Base-by-base conservation (phyloP, 805 yeast genomes). In the Saturnispora besseyi region DNA sequence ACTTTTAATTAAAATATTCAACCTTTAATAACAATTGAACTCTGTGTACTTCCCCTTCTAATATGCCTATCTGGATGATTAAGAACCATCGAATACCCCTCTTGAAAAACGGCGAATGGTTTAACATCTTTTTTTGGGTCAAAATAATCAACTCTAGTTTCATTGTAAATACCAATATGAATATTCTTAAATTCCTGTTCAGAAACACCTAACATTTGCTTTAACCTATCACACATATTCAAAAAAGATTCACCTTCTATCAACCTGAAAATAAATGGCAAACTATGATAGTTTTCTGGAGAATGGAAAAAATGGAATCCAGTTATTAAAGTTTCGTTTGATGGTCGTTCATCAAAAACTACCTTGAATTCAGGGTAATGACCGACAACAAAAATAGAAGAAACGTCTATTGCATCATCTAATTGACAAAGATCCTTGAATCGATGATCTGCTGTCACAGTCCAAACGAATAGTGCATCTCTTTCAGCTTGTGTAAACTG, bases 31-130 rank as follows among this genome's bases (percentile, higher is more conserved):
- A 75, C 74, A 64, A 81, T 81, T 21, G 85, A 82, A 50, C 81
- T 75, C 59, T 78, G 81, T 53, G 68, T 67, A 7, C 76, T 60
- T 5, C 69, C 73, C 49, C 77, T 73, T 52, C 82, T 74, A n/a
- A 81, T 75, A 40, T 81, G 71, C 60, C 93, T 77, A 62, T 88
- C 96, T 1, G 93, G 89, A 60, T 87, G 96, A 61, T 93, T 96
- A 61, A 93, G 70, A 28, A 90, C 95, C 46, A 93, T 68, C 31
- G 72, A 73, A 24, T 54, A 49, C 2, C 55, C 51, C 9, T 51
- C 50, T 10, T 45, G 44, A 28, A 57, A 53, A 51, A 82, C 61
- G 40, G 75, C 75, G 61, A 70, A 84, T 15, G 89, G 67, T 5
- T 75, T 70, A 41, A 77, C 55, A 7, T 75, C 76, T 26, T 78